Evolutionary conservation across 176 grass and related monocot genomes (phyloP), one percentile per base, ranked within the genome.

Genomic region (Elaeis guineensis): DNA sequence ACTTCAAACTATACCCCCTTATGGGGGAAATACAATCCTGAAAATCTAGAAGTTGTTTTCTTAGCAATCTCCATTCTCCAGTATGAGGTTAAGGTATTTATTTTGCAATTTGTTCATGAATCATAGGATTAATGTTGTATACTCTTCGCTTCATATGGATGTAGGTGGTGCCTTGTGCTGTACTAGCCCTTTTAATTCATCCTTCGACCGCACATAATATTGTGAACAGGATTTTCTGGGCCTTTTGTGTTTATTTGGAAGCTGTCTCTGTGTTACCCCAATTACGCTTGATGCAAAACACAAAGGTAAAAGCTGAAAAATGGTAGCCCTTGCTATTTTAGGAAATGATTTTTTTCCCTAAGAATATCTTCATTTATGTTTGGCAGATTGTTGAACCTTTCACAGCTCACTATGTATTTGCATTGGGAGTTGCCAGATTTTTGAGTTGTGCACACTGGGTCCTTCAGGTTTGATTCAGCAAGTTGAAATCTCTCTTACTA

Each of bases 201-300:
- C 69, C 69, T 23, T 62, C 49, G 4, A 62, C 58, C 4, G 17
- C 25, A 29, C 58, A 62, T 32, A 53, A 59, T 62, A 59, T 72
- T 17, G 19, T 52, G 58, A 72, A 72, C 59, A 61, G 69, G 25
- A 54, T 72, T 35, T 32, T 28, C 21, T 72, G 69, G 69, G 69
- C 69, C 18, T 72, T 72, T 11, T 61, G 69, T 62, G 69, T 72
- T 53, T 72, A 62, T 54, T 53, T 72, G 58, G 69, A 72, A 62
- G 57, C 69, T 39, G 57, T 72, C 15, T 72, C 69, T 35, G 69
- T 72, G 25, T 39, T 72, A 12, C 69, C 69, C 19, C 69, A 72
- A 50, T 50, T 72, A 29, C 49, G 50, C 21, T 21, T 72, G 49
- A 72, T 72, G 69, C 69, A 62, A 60, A 72, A 72, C 50, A 62